Evolutionary conservation across 2,329 filamentous ascomycete genomes (phyloP).

Genomic region (Beauveria scarabaeidicola): DNA sequence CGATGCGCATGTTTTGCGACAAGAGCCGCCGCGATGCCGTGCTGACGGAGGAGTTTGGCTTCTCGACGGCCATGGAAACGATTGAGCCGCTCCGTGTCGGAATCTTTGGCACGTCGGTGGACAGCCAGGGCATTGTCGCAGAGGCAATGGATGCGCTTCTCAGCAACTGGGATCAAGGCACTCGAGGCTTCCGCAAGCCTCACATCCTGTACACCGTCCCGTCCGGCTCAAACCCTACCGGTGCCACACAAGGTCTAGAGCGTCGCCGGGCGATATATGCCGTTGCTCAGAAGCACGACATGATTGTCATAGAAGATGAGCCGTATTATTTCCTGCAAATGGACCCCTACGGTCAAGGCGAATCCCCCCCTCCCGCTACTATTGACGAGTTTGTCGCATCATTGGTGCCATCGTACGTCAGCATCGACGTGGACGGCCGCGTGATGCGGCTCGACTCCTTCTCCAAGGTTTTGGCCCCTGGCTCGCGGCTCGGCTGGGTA

Average conservation of each 20-base stretch:
- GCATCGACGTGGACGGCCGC: conserved; percentile 76
- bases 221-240: conserved; percentile 86
- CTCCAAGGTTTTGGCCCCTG: conserved; percentile 82
- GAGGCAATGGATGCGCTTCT: conserved; percentile 44
- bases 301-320: conserved; percentile 86
- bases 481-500: conserved; percentile 78
- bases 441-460: conserved; percentile 90
- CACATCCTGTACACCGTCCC: conserved; percentile 53
- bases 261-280: conserved; percentile 66
- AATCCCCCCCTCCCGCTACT: conserved; percentile 43
- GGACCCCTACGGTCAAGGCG: conserved; percentile 58
- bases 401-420: conserved; percentile 59
- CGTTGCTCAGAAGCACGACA: conserved; percentile 73
- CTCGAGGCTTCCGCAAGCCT: conserved; percentile 39
- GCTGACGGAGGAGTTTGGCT: conserved; percentile 86
- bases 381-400: conserved; percentile 64
- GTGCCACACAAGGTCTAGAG: conserved; percentile 64
- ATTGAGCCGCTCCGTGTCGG: conserved; percentile 44
- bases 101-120: conserved; percentile 42
- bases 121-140: conserved; percentile 45
- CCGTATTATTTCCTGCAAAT: conserved; percentile 93
- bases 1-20: conserved; percentile 71
- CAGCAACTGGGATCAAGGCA: conserved; percentile 37
- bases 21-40: conserved; percentile 63
- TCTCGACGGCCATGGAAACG: conserved; percentile 61